phyloP scores from a whole-genome alignment of 2,329 filamentous ascomycete genomes.

The Fusarium equiseti region DNA sequence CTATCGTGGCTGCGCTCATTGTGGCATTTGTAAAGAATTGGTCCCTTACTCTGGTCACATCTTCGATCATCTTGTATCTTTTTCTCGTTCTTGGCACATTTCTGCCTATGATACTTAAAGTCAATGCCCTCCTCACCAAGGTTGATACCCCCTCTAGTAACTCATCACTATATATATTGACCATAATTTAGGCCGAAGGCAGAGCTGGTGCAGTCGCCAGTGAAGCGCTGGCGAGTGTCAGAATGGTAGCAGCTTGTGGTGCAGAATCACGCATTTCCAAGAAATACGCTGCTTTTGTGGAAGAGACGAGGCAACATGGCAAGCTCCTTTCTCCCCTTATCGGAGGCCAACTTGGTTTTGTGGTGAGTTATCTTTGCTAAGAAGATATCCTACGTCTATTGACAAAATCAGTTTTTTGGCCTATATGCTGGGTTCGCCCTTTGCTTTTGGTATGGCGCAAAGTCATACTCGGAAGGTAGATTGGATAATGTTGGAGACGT shows the following conservation, averaged over 20 bases:
- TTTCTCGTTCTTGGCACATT: constrained; percentile 60
- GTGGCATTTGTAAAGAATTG: constrained; percentile 70
- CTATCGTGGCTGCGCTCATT: constrained; percentile 64
- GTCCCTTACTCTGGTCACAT: constrained; percentile 70
- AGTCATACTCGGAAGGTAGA: constrained; percentile 60
- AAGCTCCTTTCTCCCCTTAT: constrained; percentile 63
- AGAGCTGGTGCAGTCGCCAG: constrained; percentile 71
- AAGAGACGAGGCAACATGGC: constrained; percentile 64
- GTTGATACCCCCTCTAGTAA: constrained; percentile 37
- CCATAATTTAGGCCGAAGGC: constrained; percentile 58
- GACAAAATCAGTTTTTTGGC: constrained; percentile 61
- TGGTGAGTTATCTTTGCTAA: constrained; percentile 49
- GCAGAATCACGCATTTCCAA: constrained; percentile 66
- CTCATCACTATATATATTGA: constrained; percentile 5
- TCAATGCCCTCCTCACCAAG: constrained; percentile 59
- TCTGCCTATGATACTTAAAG: constrained; percentile 68
- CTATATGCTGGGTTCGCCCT: constrained; percentile 66
- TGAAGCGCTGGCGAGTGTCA: constrained; percentile 69
- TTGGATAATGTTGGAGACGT: constrained; percentile 65
- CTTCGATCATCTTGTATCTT: constrained; percentile 68
- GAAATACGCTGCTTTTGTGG: constrained; percentile 67
- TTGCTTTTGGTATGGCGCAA: constrained; percentile 73
- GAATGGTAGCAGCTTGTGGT: constrained; percentile 73
- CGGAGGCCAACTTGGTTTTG: constrained; percentile 64
- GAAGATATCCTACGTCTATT: constrained; percentile 1